A percentile compares a stretch with the other conserved stretches of the same genome.
phyloP scores from a whole-genome alignment of 768 basidiomycete genomes.

The Russula sp. region DNA sequence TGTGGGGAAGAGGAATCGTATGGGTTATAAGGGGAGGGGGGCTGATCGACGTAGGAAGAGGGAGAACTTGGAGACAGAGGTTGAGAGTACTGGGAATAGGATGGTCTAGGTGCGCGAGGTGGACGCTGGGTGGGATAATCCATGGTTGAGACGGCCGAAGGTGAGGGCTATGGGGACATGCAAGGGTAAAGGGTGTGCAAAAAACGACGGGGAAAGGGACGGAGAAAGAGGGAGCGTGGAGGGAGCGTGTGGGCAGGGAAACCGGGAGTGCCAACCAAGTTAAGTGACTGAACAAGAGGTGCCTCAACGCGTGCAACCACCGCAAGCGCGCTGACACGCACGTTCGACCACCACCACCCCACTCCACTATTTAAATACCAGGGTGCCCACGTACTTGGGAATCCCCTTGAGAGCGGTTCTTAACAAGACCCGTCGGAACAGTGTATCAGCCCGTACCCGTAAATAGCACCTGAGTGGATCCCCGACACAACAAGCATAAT shows the following conservation, averaged over 20 bases:
- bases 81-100: slow-evolving; percentile 22
- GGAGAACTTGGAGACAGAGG: slow-evolving; percentile 23
- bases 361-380: no score
- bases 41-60: slow-evolving; percentile 23
- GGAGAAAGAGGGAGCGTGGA: slow-evolving; percentile 28
- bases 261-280: slow-evolving; percentile 2
- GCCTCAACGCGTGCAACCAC: no score
- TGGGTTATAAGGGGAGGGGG: slow-evolving; percentile 21
- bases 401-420: no score
- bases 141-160: slow-evolving; percentile 23
- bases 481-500: no score
- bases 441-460: no score
- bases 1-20: slow-evolving; percentile 22
- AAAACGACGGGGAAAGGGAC: slow-evolving; percentile 24
- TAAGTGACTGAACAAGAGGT: neutral
- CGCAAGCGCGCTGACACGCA: no score
- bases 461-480: no score
- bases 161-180: slow-evolving; percentile 7
- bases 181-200: neutral
- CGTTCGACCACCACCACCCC: no score
- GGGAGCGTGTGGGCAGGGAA: slow-evolving; percentile 17
- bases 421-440: no score
- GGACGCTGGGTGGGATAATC: slow-evolving; percentile 32
- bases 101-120: slow-evolving; percentile 31
- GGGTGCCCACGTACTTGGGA: no score